These are phyloP conservation scores for Cladosporium sp. DNA, from an alignment of 2,329 filamentous ascomycete species.

Conservation along the genomic window DNA sequence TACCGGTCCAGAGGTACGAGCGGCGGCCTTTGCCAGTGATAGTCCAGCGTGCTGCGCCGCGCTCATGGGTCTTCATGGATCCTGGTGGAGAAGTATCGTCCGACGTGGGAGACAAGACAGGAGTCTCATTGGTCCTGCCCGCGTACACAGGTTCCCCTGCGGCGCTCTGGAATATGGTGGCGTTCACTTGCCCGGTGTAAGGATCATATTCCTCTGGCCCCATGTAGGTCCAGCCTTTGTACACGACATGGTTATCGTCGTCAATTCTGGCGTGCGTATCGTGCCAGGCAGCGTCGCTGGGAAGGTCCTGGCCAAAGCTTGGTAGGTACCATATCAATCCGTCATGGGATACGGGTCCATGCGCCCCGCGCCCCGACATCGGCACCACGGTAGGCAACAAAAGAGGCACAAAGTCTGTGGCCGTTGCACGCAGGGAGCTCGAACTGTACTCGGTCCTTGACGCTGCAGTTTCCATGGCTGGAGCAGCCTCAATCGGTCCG, in stretches of 20 bases:
- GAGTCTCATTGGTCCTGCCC: background rate
- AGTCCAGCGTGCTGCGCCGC: background rate
- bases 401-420: background rate
- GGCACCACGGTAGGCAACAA: background rate
- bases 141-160: background rate
- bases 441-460: background rate
- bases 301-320: background rate
- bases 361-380: background rate
- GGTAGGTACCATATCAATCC: background rate
- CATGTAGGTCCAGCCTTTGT: background rate
- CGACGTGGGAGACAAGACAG: constrained; percentile 13
- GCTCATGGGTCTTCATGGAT: background rate
- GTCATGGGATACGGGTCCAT: background rate
- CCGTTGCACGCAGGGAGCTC: constrained; percentile 6
- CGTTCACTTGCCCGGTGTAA: background rate
- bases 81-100: constrained; percentile 13
- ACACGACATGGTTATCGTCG: background rate
- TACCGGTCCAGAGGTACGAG: constrained; percentile 29
- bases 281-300: background rate
- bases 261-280: no score
- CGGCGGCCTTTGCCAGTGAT: constrained; percentile 3
- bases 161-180: background rate
- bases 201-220: background rate
- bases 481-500: background rate
- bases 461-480: no score